These are phyloP conservation scores for Stereum hirsutum DNA, from an alignment of 1,284 basidiomycete species.

Conservation along the genomic window DNA sequence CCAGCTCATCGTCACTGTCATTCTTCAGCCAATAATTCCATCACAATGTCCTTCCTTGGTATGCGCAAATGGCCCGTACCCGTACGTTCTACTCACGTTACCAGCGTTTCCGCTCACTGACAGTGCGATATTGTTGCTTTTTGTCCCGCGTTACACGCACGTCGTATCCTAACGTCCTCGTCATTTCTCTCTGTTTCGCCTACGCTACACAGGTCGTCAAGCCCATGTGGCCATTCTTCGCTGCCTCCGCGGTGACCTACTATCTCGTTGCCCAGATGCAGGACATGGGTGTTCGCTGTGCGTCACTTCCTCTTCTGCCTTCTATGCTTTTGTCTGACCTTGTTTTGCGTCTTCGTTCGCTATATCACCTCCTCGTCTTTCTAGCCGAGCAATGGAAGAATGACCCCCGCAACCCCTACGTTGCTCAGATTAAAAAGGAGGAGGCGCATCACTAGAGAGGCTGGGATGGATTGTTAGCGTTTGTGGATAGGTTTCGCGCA, in stretches of 20 bases:
- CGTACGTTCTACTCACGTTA: conserved; percentile 28
- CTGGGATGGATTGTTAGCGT: too few species aligned
- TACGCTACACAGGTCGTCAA: conserved; percentile 48
- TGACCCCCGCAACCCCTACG: conserved; percentile 75
- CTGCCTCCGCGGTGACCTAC: conserved; percentile 51
- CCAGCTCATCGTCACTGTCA: neutral
- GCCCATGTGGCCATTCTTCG: conserved; percentile 72
- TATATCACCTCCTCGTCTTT: conserved; percentile 9
- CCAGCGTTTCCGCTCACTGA: neutral
- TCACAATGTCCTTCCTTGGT: conserved; percentile 61
- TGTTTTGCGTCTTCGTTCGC: neutral
- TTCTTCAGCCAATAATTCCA: neutral
- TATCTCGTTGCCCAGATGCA: conserved; percentile 60
- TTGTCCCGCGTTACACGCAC: too few species aligned
- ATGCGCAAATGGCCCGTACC: conserved; percentile 73
- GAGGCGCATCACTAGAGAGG: conserved; percentile 10
- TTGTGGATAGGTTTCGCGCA: too few species aligned
- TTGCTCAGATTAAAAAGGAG: conserved; percentile 57
- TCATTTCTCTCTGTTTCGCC: neutral
- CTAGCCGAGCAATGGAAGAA: conserved; percentile 58
- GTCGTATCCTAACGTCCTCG: neutral
- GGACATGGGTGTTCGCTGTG: conserved; percentile 57
- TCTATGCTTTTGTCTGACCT: conserved; percentile 2
- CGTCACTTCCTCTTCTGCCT: conserved; percentile 22
- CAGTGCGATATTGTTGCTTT: too few species aligned